Percentiles rank a stretch among this genome's conserved stretches.
Evolutionary conservation across 2,329 filamentous ascomycete genomes (phyloP).

Genomic region (Calonectria multiphialidica): DNA sequence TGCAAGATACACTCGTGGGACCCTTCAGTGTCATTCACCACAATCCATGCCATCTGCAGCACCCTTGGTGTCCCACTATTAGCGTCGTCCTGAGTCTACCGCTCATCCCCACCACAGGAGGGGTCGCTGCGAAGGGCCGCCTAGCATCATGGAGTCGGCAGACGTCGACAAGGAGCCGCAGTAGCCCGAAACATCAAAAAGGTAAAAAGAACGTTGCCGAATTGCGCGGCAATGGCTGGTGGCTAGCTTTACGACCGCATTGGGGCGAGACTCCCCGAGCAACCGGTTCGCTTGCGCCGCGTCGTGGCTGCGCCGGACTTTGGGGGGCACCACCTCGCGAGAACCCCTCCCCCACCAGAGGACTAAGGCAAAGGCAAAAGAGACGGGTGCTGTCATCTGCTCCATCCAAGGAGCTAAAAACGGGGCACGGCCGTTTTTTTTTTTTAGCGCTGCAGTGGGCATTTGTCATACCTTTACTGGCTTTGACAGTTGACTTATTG

Average conservation of each 20-base stretch:
- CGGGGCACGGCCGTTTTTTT: background rate
- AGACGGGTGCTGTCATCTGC: background rate
- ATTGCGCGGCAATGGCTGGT: background rate
- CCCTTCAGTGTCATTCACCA: background rate
- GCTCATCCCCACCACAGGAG: background rate
- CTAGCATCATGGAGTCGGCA: background rate
- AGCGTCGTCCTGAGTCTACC: background rate
- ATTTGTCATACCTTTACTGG: background rate
- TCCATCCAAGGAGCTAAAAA: background rate
- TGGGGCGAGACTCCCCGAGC: background rate
- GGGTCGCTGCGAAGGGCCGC: background rate
- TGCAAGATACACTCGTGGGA: constrained; percentile 2
- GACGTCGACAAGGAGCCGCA: background rate
- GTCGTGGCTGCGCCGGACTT: background rate
- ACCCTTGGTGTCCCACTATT: constrained; percentile 49
- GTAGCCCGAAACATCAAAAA: background rate
- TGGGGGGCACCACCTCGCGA: background rate
- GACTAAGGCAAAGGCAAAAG: background rate
- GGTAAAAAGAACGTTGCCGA: background rate
- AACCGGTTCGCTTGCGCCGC: background rate
- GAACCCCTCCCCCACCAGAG: background rate
- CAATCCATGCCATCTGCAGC: background rate
- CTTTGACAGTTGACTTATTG: background rate
- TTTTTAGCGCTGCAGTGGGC: background rate
- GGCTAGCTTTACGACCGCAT: too few species aligned